Percentiles rank a stretch among this genome's conserved stretches.
Conservation (phyloP, 2,329 filamentous ascomycete genomes). For the Colletotrichum simmondsii region DNA sequence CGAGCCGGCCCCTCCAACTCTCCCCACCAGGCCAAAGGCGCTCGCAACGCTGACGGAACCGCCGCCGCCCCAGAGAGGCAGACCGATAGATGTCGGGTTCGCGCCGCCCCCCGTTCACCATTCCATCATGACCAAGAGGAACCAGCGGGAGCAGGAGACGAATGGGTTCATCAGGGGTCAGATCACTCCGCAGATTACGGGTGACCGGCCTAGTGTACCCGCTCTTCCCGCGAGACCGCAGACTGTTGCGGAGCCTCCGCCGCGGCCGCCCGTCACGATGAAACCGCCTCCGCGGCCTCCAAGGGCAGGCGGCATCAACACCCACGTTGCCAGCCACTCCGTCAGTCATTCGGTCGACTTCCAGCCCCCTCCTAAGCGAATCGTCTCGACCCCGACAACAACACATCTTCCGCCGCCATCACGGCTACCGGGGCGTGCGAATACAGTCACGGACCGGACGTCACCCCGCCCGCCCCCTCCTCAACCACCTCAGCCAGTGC, state of each 20-base stretch:
- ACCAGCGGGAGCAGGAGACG: conserved; percentile 55
- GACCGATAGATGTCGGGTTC: conserved; percentile 49
- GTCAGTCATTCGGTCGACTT: conserved; percentile 31
- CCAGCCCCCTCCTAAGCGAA: conserved; percentile 40
- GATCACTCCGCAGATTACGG: conserved; percentile 52
- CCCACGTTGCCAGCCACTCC: conserved; percentile 39
- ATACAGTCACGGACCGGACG: conserved; percentile 54
- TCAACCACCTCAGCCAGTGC: conserved; percentile 18
- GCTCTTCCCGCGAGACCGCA: conserved; percentile 62
- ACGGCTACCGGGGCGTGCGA: conserved; percentile 44
- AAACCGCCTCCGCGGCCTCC: conserved; percentile 58
- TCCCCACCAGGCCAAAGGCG: conserved; percentile 55
- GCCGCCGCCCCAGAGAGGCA: conserved; percentile 40
- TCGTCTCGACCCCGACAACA: conserved; percentile 34
- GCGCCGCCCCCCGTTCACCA: conserved; percentile 67
- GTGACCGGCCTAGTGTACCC: conserved; percentile 52
- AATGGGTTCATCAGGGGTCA: conserved; percentile 51
- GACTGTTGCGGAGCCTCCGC: conserved; percentile 45
- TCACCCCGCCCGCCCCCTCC: conserved; percentile 39
- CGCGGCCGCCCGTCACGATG: conserved; percentile 41
- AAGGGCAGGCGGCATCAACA: conserved; percentile 45
- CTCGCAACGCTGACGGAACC: conserved; percentile 38
- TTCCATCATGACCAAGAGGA: conserved; percentile 54
- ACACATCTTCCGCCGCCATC: conserved; percentile 35
- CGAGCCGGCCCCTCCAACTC: conserved; percentile 61